Base-by-base conservation (phyloP, 129 eudicot species). In the Calendula officinalis region DNA sequence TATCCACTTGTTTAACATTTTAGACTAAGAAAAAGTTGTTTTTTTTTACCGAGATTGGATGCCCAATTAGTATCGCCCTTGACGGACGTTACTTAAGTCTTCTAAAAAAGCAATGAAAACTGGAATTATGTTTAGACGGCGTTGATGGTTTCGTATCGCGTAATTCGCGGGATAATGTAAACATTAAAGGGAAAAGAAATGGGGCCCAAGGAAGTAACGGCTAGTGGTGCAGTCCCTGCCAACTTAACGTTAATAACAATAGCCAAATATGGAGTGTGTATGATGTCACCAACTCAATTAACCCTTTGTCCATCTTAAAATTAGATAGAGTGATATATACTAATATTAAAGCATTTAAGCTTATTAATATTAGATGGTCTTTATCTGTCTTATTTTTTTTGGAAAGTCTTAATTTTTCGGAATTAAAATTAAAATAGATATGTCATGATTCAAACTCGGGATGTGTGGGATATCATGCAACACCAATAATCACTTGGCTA, bases 181-280 rank as follows among this genome's bases (percentile, higher is more conserved):
- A 43, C 64, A 8, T 12, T 30, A 41, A 55, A 64, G 13, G 64
- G 35, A 12, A 60, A 53, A 45, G 4, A 45, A 45, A 15, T 73
- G 77, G 77, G 77, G 56, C 77, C 77, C 65, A 22, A n/a, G 8
- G 2, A 13, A 73, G 60, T 64, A 73, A 73, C 78, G 78, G 72
- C 78, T 73, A 73, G 66, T 64, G 54, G 53, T 73, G 53, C 44
- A 55, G 38, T 37, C n/a, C 55, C 66, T 46, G 66, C 59, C 36
- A 3, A 37, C 14, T 65, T 57, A 45, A 73, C 54, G 60, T 64
- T 64, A 50, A 50, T 32, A 49, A 54, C 16, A 37, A 58, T 47
- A 39, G 1, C 49, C 12, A 57, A 71, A 62, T 53, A 72, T 72
- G 46, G 54, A 42, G 39, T 62, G 45, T 72, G 39, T 62, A 32